phyloP scores from a whole-genome alignment of 768 basidiomycete genomes.

The Clavaria fumosa region DNA sequence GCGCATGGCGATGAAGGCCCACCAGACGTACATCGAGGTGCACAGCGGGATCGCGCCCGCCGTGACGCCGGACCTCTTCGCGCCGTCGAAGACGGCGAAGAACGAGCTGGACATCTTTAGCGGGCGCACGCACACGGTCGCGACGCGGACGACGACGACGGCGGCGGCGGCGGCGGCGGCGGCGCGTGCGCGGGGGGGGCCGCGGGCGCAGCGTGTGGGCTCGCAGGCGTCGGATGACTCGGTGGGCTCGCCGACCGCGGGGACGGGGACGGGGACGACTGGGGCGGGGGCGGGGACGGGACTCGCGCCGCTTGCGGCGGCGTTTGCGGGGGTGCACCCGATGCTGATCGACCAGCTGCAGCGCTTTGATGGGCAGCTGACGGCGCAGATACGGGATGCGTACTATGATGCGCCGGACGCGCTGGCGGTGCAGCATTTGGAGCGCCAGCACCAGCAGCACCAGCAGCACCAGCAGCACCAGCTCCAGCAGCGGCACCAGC shows the following conservation, averaged over 20 bases:
- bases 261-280: conserved; percentile 18
- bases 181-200: background rate
- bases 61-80: conserved; percentile 40
- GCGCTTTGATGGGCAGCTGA: conserved; percentile 40
- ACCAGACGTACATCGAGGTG: conserved; percentile 32
- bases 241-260: conserved; percentile 18
- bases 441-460: conserved; percentile 11
- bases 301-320: conserved; percentile 36
- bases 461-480: conserved; percentile 12
- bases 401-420: conserved; percentile 24
- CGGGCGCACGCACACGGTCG: conserved; percentile 54
- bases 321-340: conserved; percentile 38
- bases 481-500: conserved; percentile 8
- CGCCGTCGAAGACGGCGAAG: conserved; percentile 25
- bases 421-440: conserved; percentile 18
- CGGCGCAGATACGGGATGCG: conserved; percentile 33
- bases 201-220: background rate
- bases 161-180: conserved; percentile 7
- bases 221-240: conserved; percentile 9
- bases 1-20: conserved; percentile 46
- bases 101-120: conserved; percentile 62
- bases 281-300: conserved; percentile 30
- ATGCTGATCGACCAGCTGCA: conserved; percentile 39
- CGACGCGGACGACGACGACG: conserved; percentile 25
- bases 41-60: conserved; percentile 30